phyloP scores from a whole-genome alignment of 345 rosid genomes.

The Syzygium grande region DNA sequence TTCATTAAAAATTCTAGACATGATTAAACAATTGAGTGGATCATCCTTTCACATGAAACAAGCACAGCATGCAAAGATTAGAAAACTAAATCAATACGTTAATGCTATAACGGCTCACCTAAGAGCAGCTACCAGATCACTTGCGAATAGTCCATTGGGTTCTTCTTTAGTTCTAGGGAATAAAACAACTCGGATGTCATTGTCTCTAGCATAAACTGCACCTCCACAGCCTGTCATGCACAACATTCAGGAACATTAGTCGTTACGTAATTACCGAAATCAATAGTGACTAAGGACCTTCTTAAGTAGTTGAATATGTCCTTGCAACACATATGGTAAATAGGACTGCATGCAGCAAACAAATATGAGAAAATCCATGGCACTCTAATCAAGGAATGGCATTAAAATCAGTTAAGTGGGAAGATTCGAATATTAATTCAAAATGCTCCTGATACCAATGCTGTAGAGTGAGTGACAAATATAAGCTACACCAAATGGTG shows the following conservation, averaged over 20 bases:
- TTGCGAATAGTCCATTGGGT: constrained; percentile 41
- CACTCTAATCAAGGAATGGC: neutral
- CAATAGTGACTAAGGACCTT: neutral
- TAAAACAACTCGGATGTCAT: constrained; percentile 52
- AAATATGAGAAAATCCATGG: neutral
- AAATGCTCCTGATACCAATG: neutral
- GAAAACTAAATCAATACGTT: neutral
- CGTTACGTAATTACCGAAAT: neutral
- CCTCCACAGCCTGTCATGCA: constrained; percentile 71
- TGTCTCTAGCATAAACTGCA: constrained; percentile 62
- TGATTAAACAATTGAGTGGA: neutral
- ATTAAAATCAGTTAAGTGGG: neutral
- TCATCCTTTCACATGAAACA: neutral
- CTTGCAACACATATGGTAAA: neutral
- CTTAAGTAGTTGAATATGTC: neutral
- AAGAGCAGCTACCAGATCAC: constrained; percentile 56
- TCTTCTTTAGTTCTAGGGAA: constrained; percentile 56
- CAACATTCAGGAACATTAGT: neutral
- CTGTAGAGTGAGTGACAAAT: neutral
- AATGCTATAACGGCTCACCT: constrained; percentile 23
- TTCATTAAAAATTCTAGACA: neutral
- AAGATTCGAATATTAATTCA: neutral
- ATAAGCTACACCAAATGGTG: neutral
- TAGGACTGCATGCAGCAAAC: neutral
- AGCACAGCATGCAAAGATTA: neutral